A percentile compares a stretch with the other conserved stretches of the same genome.
Conservation (phyloP, 805 yeast species). For the Myxozyma kluyveri region DNA sequence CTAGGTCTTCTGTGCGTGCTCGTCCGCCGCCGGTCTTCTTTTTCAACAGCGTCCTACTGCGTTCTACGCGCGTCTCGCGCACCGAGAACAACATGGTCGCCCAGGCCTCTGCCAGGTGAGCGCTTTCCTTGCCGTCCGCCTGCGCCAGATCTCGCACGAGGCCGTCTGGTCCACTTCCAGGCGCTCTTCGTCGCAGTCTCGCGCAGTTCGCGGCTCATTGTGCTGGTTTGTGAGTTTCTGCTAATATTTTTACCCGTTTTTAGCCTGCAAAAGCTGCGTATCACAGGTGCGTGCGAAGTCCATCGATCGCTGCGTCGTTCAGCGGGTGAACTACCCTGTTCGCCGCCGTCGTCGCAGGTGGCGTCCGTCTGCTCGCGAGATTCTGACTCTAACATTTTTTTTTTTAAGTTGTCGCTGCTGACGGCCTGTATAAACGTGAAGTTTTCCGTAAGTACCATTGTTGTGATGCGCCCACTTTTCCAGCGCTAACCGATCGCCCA, state of each 20-base stretch:
- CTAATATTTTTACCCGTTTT: background rate
- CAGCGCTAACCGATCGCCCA: slow-evolving; percentile 49
- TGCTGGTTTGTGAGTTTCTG: background rate
- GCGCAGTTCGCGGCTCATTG: background rate
- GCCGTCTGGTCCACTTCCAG: background rate
- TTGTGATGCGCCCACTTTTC: slow-evolving; percentile 36
- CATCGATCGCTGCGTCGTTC: no score
- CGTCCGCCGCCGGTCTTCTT: background rate
- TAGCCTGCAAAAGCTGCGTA: slow-evolving; percentile 26
- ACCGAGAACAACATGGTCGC: background rate
- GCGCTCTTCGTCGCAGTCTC: slow-evolving; percentile 5
- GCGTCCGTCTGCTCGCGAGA: background rate
- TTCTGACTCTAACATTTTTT: background rate
- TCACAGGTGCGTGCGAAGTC: slow-evolving; percentile 22
- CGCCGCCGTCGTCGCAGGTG: no score
- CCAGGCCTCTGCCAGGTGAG: background rate
- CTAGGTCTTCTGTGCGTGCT: no score
- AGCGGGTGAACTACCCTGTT: no score
- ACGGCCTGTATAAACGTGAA: slow-evolving; percentile 90
- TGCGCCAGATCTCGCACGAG: background rate
- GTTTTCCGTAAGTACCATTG: slow-evolving; percentile 60
- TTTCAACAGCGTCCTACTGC: background rate
- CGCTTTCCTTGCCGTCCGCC: background rate
- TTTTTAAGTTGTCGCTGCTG: slow-evolving; percentile 76
- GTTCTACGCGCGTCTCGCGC: background rate